Percentiles rank a stretch among this genome's conserved stretches.
Evolutionary conservation across 2,329 filamentous ascomycete genomes (phyloP).

Genomic region (Claviceps cyperi): DNA sequence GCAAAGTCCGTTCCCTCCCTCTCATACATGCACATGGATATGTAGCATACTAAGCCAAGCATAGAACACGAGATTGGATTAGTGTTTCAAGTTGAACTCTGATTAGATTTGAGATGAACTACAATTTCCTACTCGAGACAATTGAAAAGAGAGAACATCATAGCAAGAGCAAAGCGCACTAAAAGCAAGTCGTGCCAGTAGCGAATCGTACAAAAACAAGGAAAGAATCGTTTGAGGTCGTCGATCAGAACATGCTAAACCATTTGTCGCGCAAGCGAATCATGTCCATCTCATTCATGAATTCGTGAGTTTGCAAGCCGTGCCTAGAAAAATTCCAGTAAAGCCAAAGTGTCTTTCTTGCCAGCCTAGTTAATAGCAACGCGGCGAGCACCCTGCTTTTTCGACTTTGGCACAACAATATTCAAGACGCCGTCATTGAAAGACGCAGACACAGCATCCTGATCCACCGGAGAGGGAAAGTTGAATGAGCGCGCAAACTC

Average conservation of each 20-base stretch:
- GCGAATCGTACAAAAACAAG: too few relatives aligned
- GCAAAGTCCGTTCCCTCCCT: too few relatives aligned
- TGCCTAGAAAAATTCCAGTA: background rate
- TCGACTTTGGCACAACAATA: slow-evolving; percentile 36
- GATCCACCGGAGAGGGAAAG: slow-evolving; percentile 47
- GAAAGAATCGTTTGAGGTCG: background rate
- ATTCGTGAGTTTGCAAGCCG: background rate
- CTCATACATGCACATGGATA: too few relatives aligned
- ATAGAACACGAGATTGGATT: too few relatives aligned
- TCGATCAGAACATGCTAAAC: background rate
- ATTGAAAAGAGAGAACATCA: too few relatives aligned
- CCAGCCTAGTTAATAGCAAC: slow-evolving; percentile 11
- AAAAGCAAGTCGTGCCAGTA: too few relatives aligned
- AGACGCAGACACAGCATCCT: slow-evolving; percentile 41
- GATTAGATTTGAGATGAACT: too few relatives aligned
- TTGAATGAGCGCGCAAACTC: slow-evolving; percentile 51
- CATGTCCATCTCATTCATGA: background rate
- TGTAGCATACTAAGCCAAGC: too few relatives aligned
- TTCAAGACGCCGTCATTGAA: slow-evolving; percentile 49
- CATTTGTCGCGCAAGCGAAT: background rate
- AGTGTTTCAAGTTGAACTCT: too few relatives aligned
- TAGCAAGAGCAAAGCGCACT: too few relatives aligned
- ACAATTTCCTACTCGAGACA: too few relatives aligned
- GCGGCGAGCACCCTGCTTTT: slow-evolving; percentile 16
- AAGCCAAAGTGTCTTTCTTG: background rate